Conservation (phyloP, 2,329 filamentous ascomycete species). For the Penicillium rolfsii region DNA sequence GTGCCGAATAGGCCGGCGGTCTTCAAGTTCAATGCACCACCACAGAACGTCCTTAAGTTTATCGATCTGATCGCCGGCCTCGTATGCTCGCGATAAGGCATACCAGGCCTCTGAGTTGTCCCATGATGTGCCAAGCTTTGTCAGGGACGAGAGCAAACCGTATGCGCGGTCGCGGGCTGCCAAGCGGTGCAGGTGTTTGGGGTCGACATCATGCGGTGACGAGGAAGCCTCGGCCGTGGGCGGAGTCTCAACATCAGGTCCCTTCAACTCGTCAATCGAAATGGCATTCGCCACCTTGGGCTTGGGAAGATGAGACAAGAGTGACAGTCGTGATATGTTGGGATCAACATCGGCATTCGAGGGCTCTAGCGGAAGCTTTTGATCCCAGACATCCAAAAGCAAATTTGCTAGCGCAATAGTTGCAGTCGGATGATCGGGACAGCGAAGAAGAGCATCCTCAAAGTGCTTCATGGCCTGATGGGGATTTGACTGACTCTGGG, state of each 20-base stretch:
- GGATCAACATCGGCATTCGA: slow-evolving; percentile 35
- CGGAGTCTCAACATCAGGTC: slow-evolving; percentile 9
- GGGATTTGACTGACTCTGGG: slow-evolving; percentile 62
- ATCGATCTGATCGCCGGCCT: slow-evolving; percentile 80
- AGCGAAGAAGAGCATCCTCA: slow-evolving; percentile 79
- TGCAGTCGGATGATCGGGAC: slow-evolving; percentile 75
- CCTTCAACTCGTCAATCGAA: slow-evolving; percentile 29
- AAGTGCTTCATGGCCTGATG: slow-evolving; percentile 76
- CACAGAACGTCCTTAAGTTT: slow-evolving; percentile 92
- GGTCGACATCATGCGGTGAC: slow-evolving; percentile 50
- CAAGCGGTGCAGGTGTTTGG: slow-evolving; percentile 78
- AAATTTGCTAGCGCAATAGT: slow-evolving; percentile 84
- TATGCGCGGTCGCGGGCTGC: slow-evolving; percentile 88
- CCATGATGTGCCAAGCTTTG: slow-evolving; percentile 85
- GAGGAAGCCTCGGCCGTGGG: slow-evolving; percentile 9
- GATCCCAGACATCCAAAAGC: slow-evolving; percentile 79
- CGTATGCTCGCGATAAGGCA: slow-evolving; percentile 80
- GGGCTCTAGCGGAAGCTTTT: slow-evolving; percentile 45
- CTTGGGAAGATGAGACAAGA: slow-evolving; percentile 29
- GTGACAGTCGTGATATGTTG: slow-evolving; percentile 32
- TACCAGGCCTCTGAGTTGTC: slow-evolving; percentile 94
- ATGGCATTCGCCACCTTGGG: slow-evolving; percentile 26
- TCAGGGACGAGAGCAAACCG: slow-evolving; percentile 77
- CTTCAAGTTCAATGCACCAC: slow-evolving; percentile 97
- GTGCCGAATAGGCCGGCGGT: slow-evolving; percentile 74